Evolutionary conservation across 306 rosid genomes (phyloP).

Genomic region (Astragalus membranaceus): DNA sequence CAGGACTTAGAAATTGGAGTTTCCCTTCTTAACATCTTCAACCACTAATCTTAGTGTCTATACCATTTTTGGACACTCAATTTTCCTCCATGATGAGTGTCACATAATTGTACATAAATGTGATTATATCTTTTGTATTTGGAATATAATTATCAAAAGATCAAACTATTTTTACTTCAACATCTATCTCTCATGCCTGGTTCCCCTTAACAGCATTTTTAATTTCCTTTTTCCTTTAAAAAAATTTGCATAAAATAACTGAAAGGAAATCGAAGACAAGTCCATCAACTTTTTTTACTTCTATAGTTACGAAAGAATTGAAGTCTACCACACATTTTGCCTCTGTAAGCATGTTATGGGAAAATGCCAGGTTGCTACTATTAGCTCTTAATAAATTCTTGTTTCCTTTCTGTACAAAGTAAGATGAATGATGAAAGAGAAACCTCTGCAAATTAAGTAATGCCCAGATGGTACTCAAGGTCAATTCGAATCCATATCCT

Average conservation of each 20-base stretch:
- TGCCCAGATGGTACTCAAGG: background rate
- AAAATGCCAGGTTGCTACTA: background rate
- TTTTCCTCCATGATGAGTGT: constrained; percentile 5
- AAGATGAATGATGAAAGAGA: background rate
- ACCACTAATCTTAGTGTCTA: constrained; percentile 8
- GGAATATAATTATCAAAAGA: background rate
- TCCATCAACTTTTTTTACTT: background rate
- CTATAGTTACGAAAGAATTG: background rate
- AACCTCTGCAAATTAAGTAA: background rate
- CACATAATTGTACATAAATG: constrained; percentile 20
- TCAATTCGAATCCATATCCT: background rate
- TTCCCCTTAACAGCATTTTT: background rate
- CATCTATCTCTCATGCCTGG: background rate
- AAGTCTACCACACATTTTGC: background rate
- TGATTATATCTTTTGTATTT: background rate
- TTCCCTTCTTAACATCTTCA: constrained; percentile 30
- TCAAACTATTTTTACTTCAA: background rate
- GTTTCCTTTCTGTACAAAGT: background rate
- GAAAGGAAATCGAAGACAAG: background rate
- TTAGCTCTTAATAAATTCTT: background rate
- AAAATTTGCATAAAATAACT: background rate
- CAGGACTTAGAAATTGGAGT: constrained; percentile 29
- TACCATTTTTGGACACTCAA: background rate
- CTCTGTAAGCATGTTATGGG: background rate
- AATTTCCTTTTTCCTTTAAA: background rate